phyloP scores from a whole-genome alignment of 2,329 filamentous ascomycete genomes.

The Alternaria rosae region DNA sequence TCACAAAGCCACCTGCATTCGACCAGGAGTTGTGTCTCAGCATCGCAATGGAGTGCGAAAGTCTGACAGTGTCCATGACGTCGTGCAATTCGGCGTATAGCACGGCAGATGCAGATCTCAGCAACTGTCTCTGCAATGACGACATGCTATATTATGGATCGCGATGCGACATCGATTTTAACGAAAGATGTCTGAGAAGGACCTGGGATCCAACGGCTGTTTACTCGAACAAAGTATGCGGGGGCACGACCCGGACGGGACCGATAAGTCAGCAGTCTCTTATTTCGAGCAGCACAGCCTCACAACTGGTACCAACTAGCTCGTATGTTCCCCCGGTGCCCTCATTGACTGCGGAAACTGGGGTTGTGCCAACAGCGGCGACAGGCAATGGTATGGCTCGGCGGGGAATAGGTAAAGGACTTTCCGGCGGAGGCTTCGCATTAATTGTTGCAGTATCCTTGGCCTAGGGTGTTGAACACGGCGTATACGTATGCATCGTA shows the following conservation, averaged over 20 bases:
- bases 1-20: not conserved
- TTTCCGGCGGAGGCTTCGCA: not conserved
- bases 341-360: not conserved
- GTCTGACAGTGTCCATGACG: not conserved
- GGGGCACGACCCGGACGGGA: not conserved
- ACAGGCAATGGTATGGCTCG: not conserved
- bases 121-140: not conserved
- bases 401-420: not conserved
- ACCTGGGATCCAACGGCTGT: not conserved
- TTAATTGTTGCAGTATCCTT: not conserved
- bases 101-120: not conserved
- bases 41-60: not conserved
- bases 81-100: not conserved
- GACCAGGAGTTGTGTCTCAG: not conserved
- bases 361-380: not conserved
- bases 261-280: not conserved
- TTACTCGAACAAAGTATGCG: not conserved
- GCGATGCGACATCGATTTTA: not conserved
- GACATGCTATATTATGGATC: not conserved
- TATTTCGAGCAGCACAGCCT: not conserved
- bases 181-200: not conserved
- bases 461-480: not conserved
- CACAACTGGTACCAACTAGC: not conserved
- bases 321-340: not conserved
- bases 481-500: not conserved